Conservation (phyloP, 345 rosid species). For the Mercurialis annua region DNA sequence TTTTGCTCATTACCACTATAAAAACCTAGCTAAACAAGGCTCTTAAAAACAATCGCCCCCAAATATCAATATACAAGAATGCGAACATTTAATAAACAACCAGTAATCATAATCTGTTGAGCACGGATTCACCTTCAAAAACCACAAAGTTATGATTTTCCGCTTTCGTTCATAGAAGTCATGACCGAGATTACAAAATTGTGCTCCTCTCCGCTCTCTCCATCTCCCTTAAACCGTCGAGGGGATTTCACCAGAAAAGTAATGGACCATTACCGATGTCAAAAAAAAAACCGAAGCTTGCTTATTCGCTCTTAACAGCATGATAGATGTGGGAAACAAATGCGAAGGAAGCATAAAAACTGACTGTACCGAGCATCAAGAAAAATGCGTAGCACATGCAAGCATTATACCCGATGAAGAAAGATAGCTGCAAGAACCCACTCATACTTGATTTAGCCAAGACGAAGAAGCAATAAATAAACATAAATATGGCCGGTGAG, state of each 20-base stretch:
- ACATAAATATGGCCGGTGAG: conserved; percentile 62
- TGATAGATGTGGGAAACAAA: conserved; percentile 55
- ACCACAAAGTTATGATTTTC: neutral
- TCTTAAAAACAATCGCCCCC: no score
- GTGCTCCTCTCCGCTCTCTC: neutral
- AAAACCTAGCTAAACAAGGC: no score
- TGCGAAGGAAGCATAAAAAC: conserved; percentile 58
- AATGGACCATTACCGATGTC: neutral
- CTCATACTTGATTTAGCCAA: conserved; percentile 62
- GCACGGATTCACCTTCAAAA: neutral
- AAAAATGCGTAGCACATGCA: conserved; percentile 68
- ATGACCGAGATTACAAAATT: neutral
- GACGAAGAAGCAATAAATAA: conserved; percentile 59
- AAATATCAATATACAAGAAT: neutral
- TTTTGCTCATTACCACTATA: no score
- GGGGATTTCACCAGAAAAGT: neutral
- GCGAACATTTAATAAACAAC: neutral
- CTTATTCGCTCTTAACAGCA: conserved; percentile 51
- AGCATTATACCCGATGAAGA: conserved; percentile 64
- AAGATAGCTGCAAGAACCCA: conserved; percentile 62
- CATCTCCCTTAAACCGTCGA: neutral
- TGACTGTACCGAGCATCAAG: conserved; percentile 61
- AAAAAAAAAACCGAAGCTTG: neutral
- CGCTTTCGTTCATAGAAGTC: neutral
- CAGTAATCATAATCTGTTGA: neutral